These are phyloP conservation scores for Saksenaea oblongispora DNA, from an alignment of 371 early-diverging fungal species.

Conservation along the genomic window DNA sequence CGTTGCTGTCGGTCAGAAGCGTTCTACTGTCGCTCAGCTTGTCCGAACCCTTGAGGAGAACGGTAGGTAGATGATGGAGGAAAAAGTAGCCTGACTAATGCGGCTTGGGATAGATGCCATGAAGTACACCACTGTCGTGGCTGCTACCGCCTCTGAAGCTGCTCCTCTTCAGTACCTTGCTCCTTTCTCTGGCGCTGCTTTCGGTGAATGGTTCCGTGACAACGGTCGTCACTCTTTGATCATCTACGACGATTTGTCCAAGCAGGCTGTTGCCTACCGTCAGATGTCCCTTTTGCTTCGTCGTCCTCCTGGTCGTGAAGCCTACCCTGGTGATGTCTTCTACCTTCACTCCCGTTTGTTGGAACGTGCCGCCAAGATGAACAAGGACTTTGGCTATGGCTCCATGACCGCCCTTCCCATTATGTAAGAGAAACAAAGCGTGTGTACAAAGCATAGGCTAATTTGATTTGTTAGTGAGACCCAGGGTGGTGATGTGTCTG, in stretches of 20 bases:
- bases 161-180: constrained; percentile 96
- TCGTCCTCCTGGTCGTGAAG: constrained; percentile 96
- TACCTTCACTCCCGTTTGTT: too few relatives aligned
- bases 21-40: constrained; percentile 96
- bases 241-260: constrained; percentile 97
- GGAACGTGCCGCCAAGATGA: too few relatives aligned
- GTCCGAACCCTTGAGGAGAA: constrained; percentile 94
- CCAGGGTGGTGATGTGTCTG: too few relatives aligned
- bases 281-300: constrained; percentile 95
- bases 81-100: too few relatives aligned
- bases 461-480: too few relatives aligned
- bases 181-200: constrained; percentile 93
- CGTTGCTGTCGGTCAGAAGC: constrained; percentile 96
- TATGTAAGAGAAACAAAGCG: too few relatives aligned
- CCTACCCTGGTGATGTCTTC: too few relatives aligned
- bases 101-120: too few relatives aligned
- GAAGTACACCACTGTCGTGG: constrained; percentile 94
- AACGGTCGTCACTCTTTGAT: constrained; percentile 93
- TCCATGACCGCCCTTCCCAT: too few relatives aligned
- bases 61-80: too few relatives aligned
- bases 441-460: too few relatives aligned
- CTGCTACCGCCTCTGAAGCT: constrained; percentile 95
- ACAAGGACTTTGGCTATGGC: too few relatives aligned
- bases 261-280: constrained; percentile 98
- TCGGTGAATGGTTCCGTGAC: constrained; percentile 96